A percentile compares a stretch with the other conserved stretches of the same genome.
Conservation (phyloP, 2,329 filamentous ascomycete species). For the Sporothrix phasma region DNA sequence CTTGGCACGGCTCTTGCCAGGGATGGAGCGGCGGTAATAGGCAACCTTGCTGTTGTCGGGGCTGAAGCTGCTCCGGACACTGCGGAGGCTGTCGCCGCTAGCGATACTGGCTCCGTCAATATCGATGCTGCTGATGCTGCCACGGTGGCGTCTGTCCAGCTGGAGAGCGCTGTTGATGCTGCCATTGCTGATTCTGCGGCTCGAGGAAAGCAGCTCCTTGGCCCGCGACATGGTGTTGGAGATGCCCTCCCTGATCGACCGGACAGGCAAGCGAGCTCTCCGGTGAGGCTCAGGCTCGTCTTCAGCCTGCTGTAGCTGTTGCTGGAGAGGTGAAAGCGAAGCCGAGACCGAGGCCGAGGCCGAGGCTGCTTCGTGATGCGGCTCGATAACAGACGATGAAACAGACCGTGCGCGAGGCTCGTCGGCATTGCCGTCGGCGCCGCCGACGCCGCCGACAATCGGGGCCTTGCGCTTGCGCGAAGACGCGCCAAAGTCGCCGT, state of each 20-base stretch:
- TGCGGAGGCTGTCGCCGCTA: conserved; percentile 7
- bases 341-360: conserved; percentile 34
- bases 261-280: not conserved
- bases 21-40: conserved; percentile 33
- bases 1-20: conserved; percentile 27
- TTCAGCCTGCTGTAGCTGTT: not conserved
- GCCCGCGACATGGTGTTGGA: conserved; percentile 12
- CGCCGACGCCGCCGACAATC: too few relatives aligned
- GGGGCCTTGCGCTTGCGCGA: conserved; percentile 14
- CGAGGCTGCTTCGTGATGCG: too few relatives aligned
- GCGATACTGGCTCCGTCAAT: not conserved
- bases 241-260: conserved; percentile 9
- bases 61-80: conserved; percentile 9
- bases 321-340: conserved; percentile 23
- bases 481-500: conserved; percentile 8
- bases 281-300: not conserved
- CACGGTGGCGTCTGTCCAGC: not conserved
- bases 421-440: conserved; percentile 23
- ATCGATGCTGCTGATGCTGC: not conserved
- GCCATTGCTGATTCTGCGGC: not conserved
- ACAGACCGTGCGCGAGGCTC: conserved; percentile 9
- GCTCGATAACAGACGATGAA: conserved; percentile 16
- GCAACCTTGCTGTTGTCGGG: not conserved
- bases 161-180: not conserved
- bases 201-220: conserved; percentile 12